Conservation (phyloP, 345 rosid genomes). For the Trapa bicornis region DNA sequence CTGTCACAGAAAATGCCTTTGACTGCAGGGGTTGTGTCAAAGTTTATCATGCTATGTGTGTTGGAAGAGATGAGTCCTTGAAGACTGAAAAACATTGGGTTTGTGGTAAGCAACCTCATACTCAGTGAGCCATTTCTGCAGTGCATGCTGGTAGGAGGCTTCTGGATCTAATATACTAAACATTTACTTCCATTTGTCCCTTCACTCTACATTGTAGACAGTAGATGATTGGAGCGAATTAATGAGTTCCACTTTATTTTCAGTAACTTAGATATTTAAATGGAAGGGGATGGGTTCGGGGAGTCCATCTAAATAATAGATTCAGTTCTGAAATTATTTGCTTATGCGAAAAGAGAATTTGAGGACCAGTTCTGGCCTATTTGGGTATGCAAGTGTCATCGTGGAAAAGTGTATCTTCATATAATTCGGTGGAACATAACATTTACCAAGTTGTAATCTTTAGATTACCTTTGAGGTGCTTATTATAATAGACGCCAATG, state of each 20-base stretch:
- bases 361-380: not conserved
- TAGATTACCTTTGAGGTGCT: not conserved
- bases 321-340: not conserved
- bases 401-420: not conserved
- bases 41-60: constrained; percentile 35
- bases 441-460: not conserved
- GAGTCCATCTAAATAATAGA: not conserved
- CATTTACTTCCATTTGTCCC: not conserved
- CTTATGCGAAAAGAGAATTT: not conserved
- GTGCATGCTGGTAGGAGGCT: not conserved
- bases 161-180: not conserved
- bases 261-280: not conserved
- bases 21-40: constrained; percentile 31
- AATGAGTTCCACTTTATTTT: not conserved
- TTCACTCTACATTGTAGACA: not conserved
- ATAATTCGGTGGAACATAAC: not conserved
- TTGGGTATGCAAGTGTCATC: not conserved
- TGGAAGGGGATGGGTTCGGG: not conserved
- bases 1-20: not conserved
- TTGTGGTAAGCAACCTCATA: constrained; percentile 28
- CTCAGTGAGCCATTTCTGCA: not conserved
- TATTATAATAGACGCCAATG: no score
- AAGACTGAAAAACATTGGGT: constrained; percentile 18
- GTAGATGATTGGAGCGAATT: not conserved
- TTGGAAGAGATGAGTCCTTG: constrained; percentile 22